Conservation (phyloP, 1,284 basidiomycete genomes). For the Ceratobasidium theobromae region DNA sequence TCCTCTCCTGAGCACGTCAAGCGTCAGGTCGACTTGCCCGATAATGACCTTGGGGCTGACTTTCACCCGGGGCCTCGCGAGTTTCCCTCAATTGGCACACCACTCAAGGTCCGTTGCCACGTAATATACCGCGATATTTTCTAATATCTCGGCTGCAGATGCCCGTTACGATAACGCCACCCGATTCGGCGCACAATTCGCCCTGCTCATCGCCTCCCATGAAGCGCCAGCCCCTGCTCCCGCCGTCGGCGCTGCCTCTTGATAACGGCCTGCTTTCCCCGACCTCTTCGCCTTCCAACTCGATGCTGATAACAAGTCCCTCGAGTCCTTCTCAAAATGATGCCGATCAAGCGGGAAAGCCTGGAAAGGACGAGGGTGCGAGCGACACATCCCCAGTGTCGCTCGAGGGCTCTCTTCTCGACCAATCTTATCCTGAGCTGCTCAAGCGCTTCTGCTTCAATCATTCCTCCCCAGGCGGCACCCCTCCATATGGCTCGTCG, state of each 20-base stretch:
- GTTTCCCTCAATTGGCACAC: background rate
- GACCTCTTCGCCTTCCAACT: constrained; percentile 21
- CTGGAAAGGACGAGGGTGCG: background rate
- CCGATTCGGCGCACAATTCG: constrained; percentile 23
- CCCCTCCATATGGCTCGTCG: background rate
- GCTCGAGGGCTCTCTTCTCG: background rate
- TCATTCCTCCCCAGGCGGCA: constrained; percentile 2
- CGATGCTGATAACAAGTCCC: constrained; percentile 16
- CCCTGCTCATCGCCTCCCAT: constrained; percentile 15
- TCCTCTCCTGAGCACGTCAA: constrained; percentile 18
- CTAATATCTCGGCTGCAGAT: constrained; percentile 5
- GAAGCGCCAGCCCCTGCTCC: constrained; percentile 17
- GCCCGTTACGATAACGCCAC: constrained; percentile 26
- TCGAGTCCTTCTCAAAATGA: background rate
- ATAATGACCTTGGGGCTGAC: constrained; percentile 19
- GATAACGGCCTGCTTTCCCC: constrained; percentile 13
- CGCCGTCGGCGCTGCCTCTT: constrained; percentile 1
- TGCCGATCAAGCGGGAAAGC: background rate
- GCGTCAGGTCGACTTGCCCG: background rate
- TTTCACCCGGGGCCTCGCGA: constrained; percentile 11
- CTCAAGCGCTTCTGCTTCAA: constrained; percentile 25
- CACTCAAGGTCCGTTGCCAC: constrained; percentile 14
- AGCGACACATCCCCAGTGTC: background rate
- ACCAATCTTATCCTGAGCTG: constrained; percentile 5
- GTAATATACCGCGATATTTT: background rate